phyloP scores from a whole-genome alignment of 1,284 basidiomycete genomes.

The Takashimella tepidaria region DNA sequence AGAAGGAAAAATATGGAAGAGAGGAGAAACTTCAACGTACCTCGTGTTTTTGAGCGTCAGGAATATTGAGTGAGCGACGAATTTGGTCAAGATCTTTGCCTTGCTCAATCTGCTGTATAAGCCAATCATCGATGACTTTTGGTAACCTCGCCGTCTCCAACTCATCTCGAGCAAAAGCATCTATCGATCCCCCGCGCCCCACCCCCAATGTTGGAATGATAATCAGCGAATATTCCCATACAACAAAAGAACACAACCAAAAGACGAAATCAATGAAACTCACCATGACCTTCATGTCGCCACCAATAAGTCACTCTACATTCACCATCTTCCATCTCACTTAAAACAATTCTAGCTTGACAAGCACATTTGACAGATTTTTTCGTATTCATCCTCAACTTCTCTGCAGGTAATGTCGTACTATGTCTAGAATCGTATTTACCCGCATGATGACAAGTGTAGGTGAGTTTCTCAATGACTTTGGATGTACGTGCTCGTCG shows the following conservation, averaged over 20 bases:
- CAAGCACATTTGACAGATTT: constrained; percentile 45
- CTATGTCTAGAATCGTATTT: constrained; percentile 39
- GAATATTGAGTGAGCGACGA: constrained; percentile 28
- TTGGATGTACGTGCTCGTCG: constrained; percentile 31
- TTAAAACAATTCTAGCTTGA: constrained; percentile 37
- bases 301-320: constrained; percentile 40
- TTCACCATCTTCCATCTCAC: constrained; percentile 35
- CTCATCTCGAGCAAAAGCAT: constrained; percentile 38
- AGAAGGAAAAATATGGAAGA: neutral
- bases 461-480: constrained; percentile 43
- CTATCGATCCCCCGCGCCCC: constrained; percentile 18
- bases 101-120: constrained; percentile 34
- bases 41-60: constrained; percentile 35
- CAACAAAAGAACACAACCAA: neutral
- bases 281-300: constrained; percentile 44
- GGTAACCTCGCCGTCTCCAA: constrained; percentile 36
- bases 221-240: constrained; percentile 6
- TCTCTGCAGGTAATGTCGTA: constrained; percentile 31
- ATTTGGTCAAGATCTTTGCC: constrained; percentile 41
- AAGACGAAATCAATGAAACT: constrained; percentile 10
- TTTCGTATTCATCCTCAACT: constrained; percentile 43
- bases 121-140: constrained; percentile 42
- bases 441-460: constrained; percentile 45
- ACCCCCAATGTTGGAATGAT: no score
- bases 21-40: constrained; percentile 19